These are phyloP conservation scores for Rhynchosporium agropyri DNA, from an alignment of 2,329 filamentous ascomycete genomes.

Conservation along the genomic window DNA sequence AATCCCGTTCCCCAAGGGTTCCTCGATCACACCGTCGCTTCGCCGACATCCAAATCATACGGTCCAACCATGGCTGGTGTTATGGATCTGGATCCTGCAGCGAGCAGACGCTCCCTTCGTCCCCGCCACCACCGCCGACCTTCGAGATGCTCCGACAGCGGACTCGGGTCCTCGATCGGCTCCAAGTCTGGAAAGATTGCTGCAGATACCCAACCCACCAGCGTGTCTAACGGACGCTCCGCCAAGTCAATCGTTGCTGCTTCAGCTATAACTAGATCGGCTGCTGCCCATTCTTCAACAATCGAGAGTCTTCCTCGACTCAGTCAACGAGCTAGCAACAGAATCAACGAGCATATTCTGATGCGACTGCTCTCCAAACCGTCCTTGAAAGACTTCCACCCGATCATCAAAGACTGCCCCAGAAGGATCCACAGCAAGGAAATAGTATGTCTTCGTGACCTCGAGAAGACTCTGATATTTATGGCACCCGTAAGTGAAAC, in stretches of 20 bases:
- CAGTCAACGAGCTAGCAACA: slow-evolving; percentile 69
- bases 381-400: slow-evolving; percentile 76
- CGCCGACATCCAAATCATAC: slow-evolving; percentile 44
- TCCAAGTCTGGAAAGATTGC: slow-evolving; percentile 58
- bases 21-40: slow-evolving; percentile 57
- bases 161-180: slow-evolving; percentile 79
- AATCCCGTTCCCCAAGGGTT: slow-evolving; percentile 62
- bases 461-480: slow-evolving; percentile 91
- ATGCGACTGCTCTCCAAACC: slow-evolving; percentile 75
- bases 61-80: slow-evolving; percentile 42
- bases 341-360: slow-evolving; percentile 80
- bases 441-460: slow-evolving; percentile 87
- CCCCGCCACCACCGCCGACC: slow-evolving; percentile 56
- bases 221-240: slow-evolving; percentile 44
- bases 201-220: slow-evolving; percentile 44
- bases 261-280: slow-evolving; percentile 65
- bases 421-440: slow-evolving; percentile 79
- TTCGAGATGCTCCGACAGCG: slow-evolving; percentile 78
- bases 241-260: slow-evolving; percentile 48
- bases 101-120: slow-evolving; percentile 54
- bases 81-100: slow-evolving; percentile 48
- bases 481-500: slow-evolving; percentile 87
- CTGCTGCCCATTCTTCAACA: slow-evolving; percentile 51
- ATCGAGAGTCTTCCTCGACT: slow-evolving; percentile 60
- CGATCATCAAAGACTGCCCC: slow-evolving; percentile 77